These are phyloP conservation scores for Globisporangium canariense DNA, from an alignment of 352 stramenopile species.

Conservation along the genomic window DNA sequence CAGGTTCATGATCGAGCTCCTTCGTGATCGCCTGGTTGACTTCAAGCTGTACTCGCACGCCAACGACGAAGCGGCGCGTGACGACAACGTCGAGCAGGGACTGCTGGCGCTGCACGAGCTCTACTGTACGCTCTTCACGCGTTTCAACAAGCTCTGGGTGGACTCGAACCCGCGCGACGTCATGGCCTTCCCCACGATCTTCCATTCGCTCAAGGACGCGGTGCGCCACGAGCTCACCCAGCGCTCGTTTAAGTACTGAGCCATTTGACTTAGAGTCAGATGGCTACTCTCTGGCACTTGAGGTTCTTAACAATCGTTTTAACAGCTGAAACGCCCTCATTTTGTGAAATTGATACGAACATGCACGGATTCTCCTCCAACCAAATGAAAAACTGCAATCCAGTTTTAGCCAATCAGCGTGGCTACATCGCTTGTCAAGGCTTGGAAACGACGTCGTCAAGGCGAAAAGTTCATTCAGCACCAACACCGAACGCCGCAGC, in stretches of 20 bases:
- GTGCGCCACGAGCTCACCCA: conserved; percentile 52
- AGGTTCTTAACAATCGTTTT: conserved; percentile 3
- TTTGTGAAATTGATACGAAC: conserved; percentile 1
- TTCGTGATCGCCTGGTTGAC: conserved; percentile 75
- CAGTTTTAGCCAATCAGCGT: conserved; percentile 2
- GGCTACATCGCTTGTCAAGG: not conserved
- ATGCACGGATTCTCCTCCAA: conserved; percentile 16
- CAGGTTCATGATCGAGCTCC: conserved; percentile 74
- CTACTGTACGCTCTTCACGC: conserved; percentile 78
- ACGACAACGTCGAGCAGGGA: conserved; percentile 25
- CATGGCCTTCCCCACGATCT: conserved; percentile 84
- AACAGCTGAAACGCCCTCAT: not conserved
- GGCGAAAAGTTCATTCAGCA: conserved; percentile 8
- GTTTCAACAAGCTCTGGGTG: conserved; percentile 84
- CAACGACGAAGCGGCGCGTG: conserved; percentile 21
- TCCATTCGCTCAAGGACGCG: conserved; percentile 73
- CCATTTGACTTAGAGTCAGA: conserved; percentile 10
- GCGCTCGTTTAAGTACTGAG: conserved; percentile 67
- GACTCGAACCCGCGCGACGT: conserved; percentile 77
- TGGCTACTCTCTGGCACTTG: conserved; percentile 20
- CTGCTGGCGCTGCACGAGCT: conserved; percentile 63
- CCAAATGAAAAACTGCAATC: conserved; percentile 16
- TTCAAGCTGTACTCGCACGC: conserved; percentile 59
- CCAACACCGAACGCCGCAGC: conserved; percentile 7
- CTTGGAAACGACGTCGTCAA: not conserved